Evolutionary conservation across 345 rosid genomes (phyloP).

Genomic region (Gossypium raimondii): DNA sequence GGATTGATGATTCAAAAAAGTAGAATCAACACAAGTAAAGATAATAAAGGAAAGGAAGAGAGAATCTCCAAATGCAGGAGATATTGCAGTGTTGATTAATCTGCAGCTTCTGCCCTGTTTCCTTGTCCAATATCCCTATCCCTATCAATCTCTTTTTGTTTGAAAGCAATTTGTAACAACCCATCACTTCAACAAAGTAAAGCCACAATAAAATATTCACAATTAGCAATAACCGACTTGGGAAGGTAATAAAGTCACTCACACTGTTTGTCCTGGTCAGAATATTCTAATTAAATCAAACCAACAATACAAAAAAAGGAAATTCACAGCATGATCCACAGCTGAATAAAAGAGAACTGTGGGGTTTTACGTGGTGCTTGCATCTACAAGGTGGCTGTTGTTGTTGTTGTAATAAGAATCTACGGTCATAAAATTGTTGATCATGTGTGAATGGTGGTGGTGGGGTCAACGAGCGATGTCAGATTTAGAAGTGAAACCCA

Average conservation of each 20-base stretch:
- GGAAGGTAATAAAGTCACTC: conserved; percentile 14
- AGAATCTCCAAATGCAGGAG: background rate
- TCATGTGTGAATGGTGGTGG: background rate
- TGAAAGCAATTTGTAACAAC: conserved; percentile 34
- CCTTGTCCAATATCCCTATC: background rate
- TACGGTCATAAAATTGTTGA: conserved; percentile 22
- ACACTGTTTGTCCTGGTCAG: conserved; percentile 13
- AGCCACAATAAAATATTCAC: conserved; percentile 4
- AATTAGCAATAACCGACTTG: conserved; percentile 24
- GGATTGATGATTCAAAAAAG: too few species aligned
- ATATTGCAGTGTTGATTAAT: background rate
- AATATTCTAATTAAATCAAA: conserved; percentile 6
- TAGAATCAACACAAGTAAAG: background rate
- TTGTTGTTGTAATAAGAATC: conserved; percentile 16
- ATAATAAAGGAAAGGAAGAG: background rate
- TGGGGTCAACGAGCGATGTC: conserved; percentile 51
- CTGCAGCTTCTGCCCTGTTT: background rate
- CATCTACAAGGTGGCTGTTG: conserved; percentile 19
- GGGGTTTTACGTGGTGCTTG: conserved; percentile 15
- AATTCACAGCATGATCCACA: conserved; percentile 22
- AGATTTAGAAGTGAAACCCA: conserved; percentile 44
- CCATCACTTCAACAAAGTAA: conserved; percentile 20
- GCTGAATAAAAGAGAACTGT: conserved; percentile 21
- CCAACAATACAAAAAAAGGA: background rate
- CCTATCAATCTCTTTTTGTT: conserved; percentile 20